Percentiles rank a stretch among this genome's conserved stretches.
Evolutionary conservation across 2,329 filamentous ascomycete species (phyloP).

Genomic region (Aspergillus ochraceoroseus): DNA sequence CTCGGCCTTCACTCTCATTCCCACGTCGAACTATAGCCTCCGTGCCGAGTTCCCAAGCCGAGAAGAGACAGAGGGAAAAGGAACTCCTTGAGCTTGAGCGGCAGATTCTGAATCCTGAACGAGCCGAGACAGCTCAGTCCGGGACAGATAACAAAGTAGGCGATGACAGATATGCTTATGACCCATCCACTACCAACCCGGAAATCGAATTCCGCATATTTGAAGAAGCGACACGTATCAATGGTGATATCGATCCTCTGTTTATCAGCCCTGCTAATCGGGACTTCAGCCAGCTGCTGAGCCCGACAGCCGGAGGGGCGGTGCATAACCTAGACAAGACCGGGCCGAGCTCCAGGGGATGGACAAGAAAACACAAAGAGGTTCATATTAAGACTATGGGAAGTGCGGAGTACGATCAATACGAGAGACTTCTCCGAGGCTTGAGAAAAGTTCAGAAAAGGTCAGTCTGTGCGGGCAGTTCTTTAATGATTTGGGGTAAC

Average conservation of each 20-base stretch:
- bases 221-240: slow-evolving; percentile 31
- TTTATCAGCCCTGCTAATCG: slow-evolving; percentile 10
- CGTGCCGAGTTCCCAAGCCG: no score
- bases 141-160: slow-evolving; percentile 37
- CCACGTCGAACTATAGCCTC: no score
- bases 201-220: slow-evolving; percentile 38
- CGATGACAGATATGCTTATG: slow-evolving; percentile 30
- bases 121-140: slow-evolving; percentile 7
- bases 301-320: neutral
- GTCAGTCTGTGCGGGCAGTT: neutral
- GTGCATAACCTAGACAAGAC: slow-evolving; percentile 1
- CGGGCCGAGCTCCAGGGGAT: slow-evolving; percentile 9
- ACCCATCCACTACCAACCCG: slow-evolving; percentile 30
- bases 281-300: slow-evolving; percentile 5
- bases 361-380: slow-evolving; percentile 10
- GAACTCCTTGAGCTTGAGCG: slow-evolving; percentile 4
- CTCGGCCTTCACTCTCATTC: no score
- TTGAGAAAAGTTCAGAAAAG: slow-evolving; percentile 12
- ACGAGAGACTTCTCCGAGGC: slow-evolving; percentile 10
- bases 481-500: no score
- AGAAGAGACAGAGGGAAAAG: no score
- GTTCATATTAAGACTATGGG: slow-evolving; percentile 1
- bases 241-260: slow-evolving; percentile 5
- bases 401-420: slow-evolving; percentile 1
- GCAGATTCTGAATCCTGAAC: slow-evolving; percentile 6